phyloP scores from a whole-genome alignment of 164 flowering plant genomes.

The Vitis riparia region DNA sequence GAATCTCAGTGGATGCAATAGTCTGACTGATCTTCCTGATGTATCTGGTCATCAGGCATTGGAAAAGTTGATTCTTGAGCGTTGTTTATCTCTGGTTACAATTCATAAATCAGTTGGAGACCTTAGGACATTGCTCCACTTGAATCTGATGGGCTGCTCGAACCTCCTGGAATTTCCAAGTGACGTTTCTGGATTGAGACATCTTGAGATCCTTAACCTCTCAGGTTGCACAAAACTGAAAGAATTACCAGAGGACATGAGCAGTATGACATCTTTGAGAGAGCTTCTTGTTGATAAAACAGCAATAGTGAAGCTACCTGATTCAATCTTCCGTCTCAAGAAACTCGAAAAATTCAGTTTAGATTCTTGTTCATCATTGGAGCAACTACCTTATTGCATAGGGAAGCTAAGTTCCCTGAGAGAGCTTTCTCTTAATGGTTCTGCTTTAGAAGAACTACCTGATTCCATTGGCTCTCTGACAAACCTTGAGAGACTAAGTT shows the following conservation, averaged over 20 bases:
- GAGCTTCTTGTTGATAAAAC: slow-evolving; percentile 30
- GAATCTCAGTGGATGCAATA: slow-evolving; percentile 28
- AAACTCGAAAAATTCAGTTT: slow-evolving; percentile 32
- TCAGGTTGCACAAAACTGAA: slow-evolving; percentile 32
- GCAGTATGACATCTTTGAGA: slow-evolving; percentile 26
- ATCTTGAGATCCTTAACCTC: slow-evolving; percentile 30
- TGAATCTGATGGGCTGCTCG: slow-evolving; percentile 29
- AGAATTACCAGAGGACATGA: slow-evolving; percentile 26
- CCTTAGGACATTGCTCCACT: slow-evolving; percentile 14
- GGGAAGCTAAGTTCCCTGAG: slow-evolving; percentile 24
- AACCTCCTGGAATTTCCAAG: slow-evolving; percentile 28
- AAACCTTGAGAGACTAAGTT: slow-evolving; percentile 28
- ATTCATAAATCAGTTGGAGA: slow-evolving; percentile 32
- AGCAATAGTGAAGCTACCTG: slow-evolving; percentile 24
- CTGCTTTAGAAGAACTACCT: slow-evolving; percentile 28
- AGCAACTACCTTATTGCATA: slow-evolving; percentile 22
- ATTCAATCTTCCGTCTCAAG: slow-evolving; percentile 23
- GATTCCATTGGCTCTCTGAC: slow-evolving; percentile 26
- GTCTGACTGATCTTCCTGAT: slow-evolving; percentile 30
- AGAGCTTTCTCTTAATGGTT: slow-evolving; percentile 19
- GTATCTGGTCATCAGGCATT: slow-evolving; percentile 21
- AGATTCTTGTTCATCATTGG: slow-evolving; percentile 16
- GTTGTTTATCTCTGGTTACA: slow-evolving; percentile 17
- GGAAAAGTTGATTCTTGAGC: slow-evolving; percentile 31
- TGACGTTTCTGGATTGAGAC: slow-evolving; percentile 36